Evolutionary conservation across 2,329 filamentous ascomycete genomes (phyloP).

Genomic region (Venturiaceae sp.): DNA sequence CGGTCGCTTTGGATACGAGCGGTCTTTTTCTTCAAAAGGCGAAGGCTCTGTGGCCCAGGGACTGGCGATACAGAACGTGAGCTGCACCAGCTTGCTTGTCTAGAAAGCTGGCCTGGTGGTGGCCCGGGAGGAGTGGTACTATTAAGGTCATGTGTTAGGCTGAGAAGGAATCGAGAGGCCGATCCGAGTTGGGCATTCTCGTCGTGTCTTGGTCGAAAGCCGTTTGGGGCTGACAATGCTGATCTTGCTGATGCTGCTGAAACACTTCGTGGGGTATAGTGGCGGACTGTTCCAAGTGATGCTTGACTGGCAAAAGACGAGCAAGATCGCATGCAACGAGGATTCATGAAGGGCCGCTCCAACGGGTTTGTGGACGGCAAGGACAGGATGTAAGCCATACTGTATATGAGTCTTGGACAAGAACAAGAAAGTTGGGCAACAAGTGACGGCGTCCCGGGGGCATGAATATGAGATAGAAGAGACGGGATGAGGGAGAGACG

Average conservation of each 20-base stretch:
- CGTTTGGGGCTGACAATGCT: background rate
- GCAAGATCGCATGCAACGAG: slow-evolving; percentile 23
- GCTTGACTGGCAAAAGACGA: slow-evolving; percentile 20
- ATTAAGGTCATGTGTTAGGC: slow-evolving; percentile 5
- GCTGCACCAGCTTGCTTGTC: background rate
- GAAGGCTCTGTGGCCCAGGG: background rate
- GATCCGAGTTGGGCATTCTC: slow-evolving; percentile 21
- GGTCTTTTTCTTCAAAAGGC: background rate
- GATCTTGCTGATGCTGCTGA: slow-evolving; percentile 27
- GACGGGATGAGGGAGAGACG: background rate
- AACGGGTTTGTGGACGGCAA: slow-evolving; percentile 27
- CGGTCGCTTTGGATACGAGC: background rate
- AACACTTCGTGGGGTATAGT: slow-evolving; percentile 20
- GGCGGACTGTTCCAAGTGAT: slow-evolving; percentile 16
- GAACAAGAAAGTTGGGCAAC: slow-evolving; percentile 5
- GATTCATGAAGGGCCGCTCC: slow-evolving; percentile 32
- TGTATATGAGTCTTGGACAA: background rate
- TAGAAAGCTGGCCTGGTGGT: background rate
- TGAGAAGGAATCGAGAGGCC: slow-evolving; percentile 8
- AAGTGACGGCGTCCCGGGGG: background rate
- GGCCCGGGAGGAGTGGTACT: background rate
- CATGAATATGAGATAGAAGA: slow-evolving; percentile 7
- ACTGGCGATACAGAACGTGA: background rate
- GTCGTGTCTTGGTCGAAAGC: slow-evolving; percentile 14
- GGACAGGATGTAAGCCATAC: slow-evolving; percentile 30